Conservation (phyloP, 805 yeast species). For the Maudiozyma barnettii region DNA sequence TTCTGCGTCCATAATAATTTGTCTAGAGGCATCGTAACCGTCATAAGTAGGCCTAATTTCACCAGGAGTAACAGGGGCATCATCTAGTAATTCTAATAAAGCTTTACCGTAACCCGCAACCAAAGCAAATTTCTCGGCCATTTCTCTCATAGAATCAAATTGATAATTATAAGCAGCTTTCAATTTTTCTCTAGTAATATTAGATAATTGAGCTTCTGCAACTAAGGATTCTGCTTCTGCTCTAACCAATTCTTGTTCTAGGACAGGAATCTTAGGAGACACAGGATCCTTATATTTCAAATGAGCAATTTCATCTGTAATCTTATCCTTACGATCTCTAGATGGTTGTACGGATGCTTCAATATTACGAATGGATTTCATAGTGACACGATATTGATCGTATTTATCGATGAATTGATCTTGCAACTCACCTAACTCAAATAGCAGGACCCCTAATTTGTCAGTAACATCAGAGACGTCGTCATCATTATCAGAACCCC, state of each 20-base stretch:
- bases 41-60: slow-evolving; percentile 97
- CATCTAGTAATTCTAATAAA: slow-evolving; percentile 87
- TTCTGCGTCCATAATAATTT: slow-evolving; percentile 94
- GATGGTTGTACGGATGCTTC: slow-evolving; percentile 98
- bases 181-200: slow-evolving; percentile 94
- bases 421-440: slow-evolving; percentile 95
- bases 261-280: slow-evolving; percentile 87
- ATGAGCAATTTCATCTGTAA: slow-evolving; percentile 95
- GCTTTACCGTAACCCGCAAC: slow-evolving; percentile 99
- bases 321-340: slow-evolving; percentile 94
- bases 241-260: slow-evolving; percentile 97
- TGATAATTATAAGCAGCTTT: slow-evolving; percentile 96
- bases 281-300: slow-evolving; percentile 97
- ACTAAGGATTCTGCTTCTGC: slow-evolving; percentile 98
- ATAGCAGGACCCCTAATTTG: slow-evolving; percentile 89
- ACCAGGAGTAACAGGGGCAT: slow-evolving; percentile 97
- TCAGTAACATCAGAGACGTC: slow-evolving; percentile 96
- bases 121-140: slow-evolving; percentile 89
- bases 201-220: slow-evolving; percentile 97
- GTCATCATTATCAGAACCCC: slow-evolving; percentile 98
- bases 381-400: slow-evolving; percentile 93
- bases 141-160: slow-evolving; percentile 90
- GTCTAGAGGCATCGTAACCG: slow-evolving; percentile 96
- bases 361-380: slow-evolving; percentile 89
- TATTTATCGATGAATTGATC: slow-evolving; percentile 97